These are phyloP conservation scores for Rhodotorula sp. DNA, from an alignment of 1,284 basidiomycete species.

Conservation along the genomic window DNA sequence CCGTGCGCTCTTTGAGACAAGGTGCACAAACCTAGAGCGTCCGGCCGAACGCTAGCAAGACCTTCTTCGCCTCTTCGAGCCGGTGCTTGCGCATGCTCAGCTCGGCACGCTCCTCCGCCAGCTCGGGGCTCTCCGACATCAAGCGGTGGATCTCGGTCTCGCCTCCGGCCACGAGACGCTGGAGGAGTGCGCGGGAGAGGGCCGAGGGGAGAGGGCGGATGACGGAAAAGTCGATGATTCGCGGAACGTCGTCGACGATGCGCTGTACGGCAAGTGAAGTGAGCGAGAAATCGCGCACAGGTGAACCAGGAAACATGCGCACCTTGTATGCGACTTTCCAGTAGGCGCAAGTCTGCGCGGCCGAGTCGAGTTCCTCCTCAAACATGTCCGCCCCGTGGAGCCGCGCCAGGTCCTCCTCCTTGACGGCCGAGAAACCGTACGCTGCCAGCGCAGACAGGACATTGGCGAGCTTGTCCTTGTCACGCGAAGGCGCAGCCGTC, in stretches of 20 bases:
- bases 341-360: slow-evolving; percentile 70
- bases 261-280: slow-evolving; percentile 52
- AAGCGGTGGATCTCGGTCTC: neutral
- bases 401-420: slow-evolving; percentile 53
- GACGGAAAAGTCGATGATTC: slow-evolving; percentile 65
- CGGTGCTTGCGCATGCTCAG: slow-evolving; percentile 1
- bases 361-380: slow-evolving; percentile 63
- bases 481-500: neutral
- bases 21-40: neutral
- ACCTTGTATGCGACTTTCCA: slow-evolving; percentile 54
- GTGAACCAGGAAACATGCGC: neutral
- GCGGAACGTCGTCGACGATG: slow-evolving; percentile 64
- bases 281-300: neutral
- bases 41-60: slow-evolving; percentile 4
- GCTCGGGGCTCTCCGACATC: slow-evolving; percentile 1
- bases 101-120: slow-evolving; percentile 18
- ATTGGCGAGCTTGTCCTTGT: neutral
- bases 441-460: slow-evolving; percentile 44
- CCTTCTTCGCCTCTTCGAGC: slow-evolving; percentile 13
- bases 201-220: slow-evolving; percentile 53
- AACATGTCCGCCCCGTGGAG: slow-evolving; percentile 59
- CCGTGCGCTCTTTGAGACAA: too few relatives aligned
- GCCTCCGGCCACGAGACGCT: slow-evolving; percentile 48
- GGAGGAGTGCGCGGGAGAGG: slow-evolving; percentile 48
- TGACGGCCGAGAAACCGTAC: slow-evolving; percentile 50